These are phyloP conservation scores for Panicum virgatum DNA, from an alignment of 202 grass and related monocot genomes.

Conservation along the genomic window DNA sequence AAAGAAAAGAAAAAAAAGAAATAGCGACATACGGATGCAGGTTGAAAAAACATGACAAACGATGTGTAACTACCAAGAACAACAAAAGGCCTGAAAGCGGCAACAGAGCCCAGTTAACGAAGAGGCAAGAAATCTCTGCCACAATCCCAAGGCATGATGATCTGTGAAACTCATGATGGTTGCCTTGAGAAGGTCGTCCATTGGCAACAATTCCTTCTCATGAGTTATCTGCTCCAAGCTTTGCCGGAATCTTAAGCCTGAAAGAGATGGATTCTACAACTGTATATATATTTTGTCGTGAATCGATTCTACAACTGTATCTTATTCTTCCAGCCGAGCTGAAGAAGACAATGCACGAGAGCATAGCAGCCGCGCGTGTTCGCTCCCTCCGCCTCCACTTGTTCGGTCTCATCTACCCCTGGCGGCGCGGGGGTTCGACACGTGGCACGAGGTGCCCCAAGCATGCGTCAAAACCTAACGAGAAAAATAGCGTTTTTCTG, in stretches of 20 bases:
- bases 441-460: slow-evolving; percentile 23
- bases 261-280: not conserved
- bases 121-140: not conserved
- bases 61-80: too few species aligned
- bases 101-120: not conserved
- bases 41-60: not conserved
- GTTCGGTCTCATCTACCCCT: not conserved
- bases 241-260: not conserved
- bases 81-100: not conserved
- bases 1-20: too few species aligned
- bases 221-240: not conserved
- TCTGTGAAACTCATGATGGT: not conserved
- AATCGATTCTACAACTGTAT: too few species aligned
- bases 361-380: not conserved
- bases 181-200: not conserved
- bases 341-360: slow-evolving; percentile 39
- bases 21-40: not conserved
- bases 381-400: not conserved
- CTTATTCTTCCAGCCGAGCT: slow-evolving; percentile 41
- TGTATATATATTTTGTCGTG: too few species aligned
- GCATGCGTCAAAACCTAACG: not conserved
- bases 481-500: not conserved
- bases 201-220: not conserved
- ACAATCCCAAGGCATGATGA: not conserved
- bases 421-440: not conserved